A percentile compares a stretch with the other conserved stretches of the same genome.
Conservation (phyloP, 2,329 filamentous ascomycete species). For the Lasiodiplodia sp. region DNA sequence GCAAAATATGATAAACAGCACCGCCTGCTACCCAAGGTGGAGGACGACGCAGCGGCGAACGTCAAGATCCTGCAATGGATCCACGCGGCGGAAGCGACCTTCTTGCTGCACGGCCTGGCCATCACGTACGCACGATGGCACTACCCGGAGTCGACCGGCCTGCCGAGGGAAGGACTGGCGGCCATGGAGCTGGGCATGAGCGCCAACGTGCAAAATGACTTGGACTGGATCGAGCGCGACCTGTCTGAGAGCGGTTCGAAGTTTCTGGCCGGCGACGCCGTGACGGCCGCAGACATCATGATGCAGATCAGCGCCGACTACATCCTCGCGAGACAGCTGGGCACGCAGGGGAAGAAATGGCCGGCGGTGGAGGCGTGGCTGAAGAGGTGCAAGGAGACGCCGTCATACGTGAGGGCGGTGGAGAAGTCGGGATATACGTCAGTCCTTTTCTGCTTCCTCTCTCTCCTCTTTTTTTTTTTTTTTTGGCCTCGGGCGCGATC, state of each 20-base stretch:
- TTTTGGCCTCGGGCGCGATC: too few relatives aligned
- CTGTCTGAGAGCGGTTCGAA: slow-evolving; percentile 46
- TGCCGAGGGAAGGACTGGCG: slow-evolving; percentile 39
- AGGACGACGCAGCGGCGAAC: slow-evolving; percentile 42
- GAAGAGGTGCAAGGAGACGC: slow-evolving; percentile 45
- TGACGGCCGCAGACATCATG: slow-evolving; percentile 56
- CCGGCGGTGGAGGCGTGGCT: slow-evolving; percentile 46
- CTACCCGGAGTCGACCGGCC: slow-evolving; percentile 40
- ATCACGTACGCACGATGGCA: slow-evolving; percentile 55
- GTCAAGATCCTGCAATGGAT: slow-evolving; percentile 53
- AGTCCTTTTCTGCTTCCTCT: not conserved
- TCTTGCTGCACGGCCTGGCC: slow-evolving; percentile 53
- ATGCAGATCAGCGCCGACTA: slow-evolving; percentile 53
- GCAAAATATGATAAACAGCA: slow-evolving; percentile 53
- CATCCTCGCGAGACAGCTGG: slow-evolving; percentile 49
- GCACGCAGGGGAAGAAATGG: slow-evolving; percentile 46
- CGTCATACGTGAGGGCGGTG: slow-evolving; percentile 48
- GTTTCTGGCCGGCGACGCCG: slow-evolving; percentile 52
- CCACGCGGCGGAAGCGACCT: slow-evolving; percentile 57
- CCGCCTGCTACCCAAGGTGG: slow-evolving; percentile 45
- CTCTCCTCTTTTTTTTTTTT: not conserved
- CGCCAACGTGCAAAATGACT: slow-evolving; percentile 54
- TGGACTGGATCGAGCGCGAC: slow-evolving; percentile 55
- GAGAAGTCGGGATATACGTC: slow-evolving; percentile 48
- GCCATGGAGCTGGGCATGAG: slow-evolving; percentile 49